Conservation (phyloP, 202 grass and related monocot species). For the Setaria italica region DNA sequence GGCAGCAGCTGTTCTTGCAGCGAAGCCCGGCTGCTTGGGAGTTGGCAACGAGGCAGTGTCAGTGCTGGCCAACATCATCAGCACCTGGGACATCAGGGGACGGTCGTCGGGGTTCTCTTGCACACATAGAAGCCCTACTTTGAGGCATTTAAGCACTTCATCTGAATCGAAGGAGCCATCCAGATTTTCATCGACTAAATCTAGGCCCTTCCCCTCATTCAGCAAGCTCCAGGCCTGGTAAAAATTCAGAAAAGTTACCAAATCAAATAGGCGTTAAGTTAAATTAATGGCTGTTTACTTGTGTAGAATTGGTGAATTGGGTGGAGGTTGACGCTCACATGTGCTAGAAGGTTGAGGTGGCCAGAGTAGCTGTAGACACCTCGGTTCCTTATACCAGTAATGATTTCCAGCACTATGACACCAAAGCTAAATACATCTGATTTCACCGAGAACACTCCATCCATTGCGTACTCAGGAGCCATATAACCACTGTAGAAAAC, state of each 20-base stretch:
- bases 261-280: too few relatives aligned
- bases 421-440: constrained; percentile 79
- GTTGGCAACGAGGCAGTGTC: constrained; percentile 40
- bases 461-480: constrained; percentile 76
- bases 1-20: background rate
- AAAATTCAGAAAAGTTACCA: background rate
- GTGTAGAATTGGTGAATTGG: too few relatives aligned
- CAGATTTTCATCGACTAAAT: constrained; percentile 52
- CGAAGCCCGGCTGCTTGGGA: constrained; percentile 68
- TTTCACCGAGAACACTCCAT: constrained; percentile 71
- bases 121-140: constrained; percentile 63
- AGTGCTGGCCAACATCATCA: constrained; percentile 51
- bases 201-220: constrained; percentile 49
- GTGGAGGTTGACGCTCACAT: constrained; percentile 43
- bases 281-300: too few relatives aligned
- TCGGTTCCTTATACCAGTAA: constrained; percentile 59
- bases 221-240: constrained; percentile 59
- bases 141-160: constrained; percentile 61
- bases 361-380: constrained; percentile 50
- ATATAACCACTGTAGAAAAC: constrained; percentile 58
- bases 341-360: constrained; percentile 61
- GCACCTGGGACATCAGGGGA: constrained; percentile 59
- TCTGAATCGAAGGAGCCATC: constrained; percentile 36
- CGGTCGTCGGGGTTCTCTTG: constrained; percentile 59
- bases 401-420: constrained; percentile 66